These are phyloP conservation scores for Talaromyces sp. DNA, from an alignment of 2,329 filamentous ascomycete species.

Conservation along the genomic window DNA sequence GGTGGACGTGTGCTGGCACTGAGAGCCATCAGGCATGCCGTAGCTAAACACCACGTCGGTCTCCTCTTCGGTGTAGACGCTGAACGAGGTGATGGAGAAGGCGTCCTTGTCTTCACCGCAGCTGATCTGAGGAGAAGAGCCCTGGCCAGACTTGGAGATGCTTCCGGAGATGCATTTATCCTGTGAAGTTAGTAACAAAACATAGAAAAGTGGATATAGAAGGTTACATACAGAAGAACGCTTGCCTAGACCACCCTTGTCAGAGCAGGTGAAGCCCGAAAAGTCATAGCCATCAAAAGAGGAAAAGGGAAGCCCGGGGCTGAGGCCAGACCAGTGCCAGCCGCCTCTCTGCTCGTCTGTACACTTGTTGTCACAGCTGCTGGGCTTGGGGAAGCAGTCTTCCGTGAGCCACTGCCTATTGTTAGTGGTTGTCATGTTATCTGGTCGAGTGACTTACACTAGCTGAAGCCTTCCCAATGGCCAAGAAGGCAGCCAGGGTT, in stretches of 20 bases:
- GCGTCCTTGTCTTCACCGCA: slow-evolving; percentile 47
- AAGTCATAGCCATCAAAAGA: slow-evolving; percentile 70
- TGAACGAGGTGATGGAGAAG: slow-evolving; percentile 72
- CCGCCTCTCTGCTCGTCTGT: slow-evolving; percentile 62
- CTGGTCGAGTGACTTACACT: slow-evolving; percentile 12
- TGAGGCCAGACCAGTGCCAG: slow-evolving; percentile 66
- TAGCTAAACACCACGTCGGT: slow-evolving; percentile 81
- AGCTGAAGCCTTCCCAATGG: slow-evolving; percentile 21
- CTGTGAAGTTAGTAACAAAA: slow-evolving; percentile 24
- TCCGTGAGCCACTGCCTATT: slow-evolving; percentile 46
- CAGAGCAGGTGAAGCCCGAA: slow-evolving; percentile 65
- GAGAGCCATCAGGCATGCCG: slow-evolving; percentile 74
- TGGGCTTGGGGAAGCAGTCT: slow-evolving; percentile 59
- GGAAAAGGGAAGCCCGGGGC: slow-evolving; percentile 52
- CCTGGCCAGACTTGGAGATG: slow-evolving; percentile 35
- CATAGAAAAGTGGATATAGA: neutral
- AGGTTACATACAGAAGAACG: slow-evolving; percentile 3
- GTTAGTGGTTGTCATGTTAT: neutral
- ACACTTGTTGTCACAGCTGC: slow-evolving; percentile 74
- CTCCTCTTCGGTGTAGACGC: slow-evolving; percentile 69
- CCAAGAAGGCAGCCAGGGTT: slow-evolving; percentile 16
- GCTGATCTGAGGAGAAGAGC: slow-evolving; percentile 52
- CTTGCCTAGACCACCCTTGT: slow-evolving; percentile 35
- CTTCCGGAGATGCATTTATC: slow-evolving; percentile 59
- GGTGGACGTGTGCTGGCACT: slow-evolving; percentile 69